These are phyloP conservation scores for Pelargonium citronellum DNA, from an alignment of 441 rosid genomes.

Conservation along the genomic window DNA sequence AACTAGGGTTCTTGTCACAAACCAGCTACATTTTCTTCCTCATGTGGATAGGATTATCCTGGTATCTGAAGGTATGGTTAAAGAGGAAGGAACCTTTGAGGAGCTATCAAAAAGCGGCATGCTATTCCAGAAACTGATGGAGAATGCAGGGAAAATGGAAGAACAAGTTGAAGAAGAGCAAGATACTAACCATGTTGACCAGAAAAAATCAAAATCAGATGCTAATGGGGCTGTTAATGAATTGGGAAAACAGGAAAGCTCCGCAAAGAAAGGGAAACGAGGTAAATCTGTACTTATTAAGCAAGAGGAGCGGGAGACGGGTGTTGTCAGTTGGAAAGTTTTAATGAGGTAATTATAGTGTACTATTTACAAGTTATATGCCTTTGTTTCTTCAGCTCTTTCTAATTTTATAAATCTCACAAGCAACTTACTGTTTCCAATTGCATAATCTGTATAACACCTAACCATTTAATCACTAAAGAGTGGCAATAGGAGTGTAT, in stretches of 20 bases:
- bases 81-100: conserved; percentile 94
- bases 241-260: conserved; percentile 32
- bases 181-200: conserved; percentile 35
- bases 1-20: conserved; percentile 96
- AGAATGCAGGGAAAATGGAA: conserved; percentile 98
- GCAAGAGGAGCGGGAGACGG: conserved; percentile 96
- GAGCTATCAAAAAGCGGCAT: conserved; percentile 61
- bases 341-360: conserved; percentile 50
- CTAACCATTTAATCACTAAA: neutral
- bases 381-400: neutral
- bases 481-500: neutral
- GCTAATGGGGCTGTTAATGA: conserved; percentile 44
- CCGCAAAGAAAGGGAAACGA: conserved; percentile 46
- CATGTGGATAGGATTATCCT: conserved; percentile 81
- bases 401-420: conserved; percentile 1
- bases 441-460: neutral
- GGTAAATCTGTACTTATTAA: conserved; percentile 89
- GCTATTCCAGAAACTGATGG: conserved; percentile 84
- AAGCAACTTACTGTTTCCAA: neutral
- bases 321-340: conserved; percentile 87
- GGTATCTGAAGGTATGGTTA: conserved; percentile 76
- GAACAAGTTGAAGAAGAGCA: conserved; percentile 60
- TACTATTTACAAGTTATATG: conserved; percentile 6
- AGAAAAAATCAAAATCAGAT: conserved; percentile 38
- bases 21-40: conserved; percentile 91